phyloP scores from a whole-genome alignment of 495 filamentous ascomycete genomes.

The Penicillium crystallinum region DNA sequence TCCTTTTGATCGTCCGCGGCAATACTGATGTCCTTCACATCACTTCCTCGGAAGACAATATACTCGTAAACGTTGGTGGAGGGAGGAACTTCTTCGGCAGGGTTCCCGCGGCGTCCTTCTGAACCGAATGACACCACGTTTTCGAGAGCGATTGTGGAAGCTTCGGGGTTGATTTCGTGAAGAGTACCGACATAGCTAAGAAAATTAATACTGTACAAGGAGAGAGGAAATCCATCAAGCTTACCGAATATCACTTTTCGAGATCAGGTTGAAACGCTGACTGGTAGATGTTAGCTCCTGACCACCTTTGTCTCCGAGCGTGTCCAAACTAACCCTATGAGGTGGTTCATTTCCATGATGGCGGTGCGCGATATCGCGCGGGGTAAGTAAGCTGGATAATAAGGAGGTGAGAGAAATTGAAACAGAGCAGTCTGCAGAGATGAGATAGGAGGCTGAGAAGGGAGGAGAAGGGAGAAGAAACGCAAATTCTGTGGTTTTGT shows the following conservation, averaged over 20 bases:
- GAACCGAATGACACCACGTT: conserved; percentile 91
- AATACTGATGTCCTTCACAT: conserved; percentile 96
- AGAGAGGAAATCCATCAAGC: conserved; percentile 16
- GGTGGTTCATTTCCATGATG: conserved; percentile 51
- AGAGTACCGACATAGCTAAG: conserved; percentile 88
- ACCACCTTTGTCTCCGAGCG: conserved; percentile 33
- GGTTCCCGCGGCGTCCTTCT: conserved; percentile 76
- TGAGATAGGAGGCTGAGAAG: conserved; percentile 17
- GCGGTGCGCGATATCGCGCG: conserved; percentile 35
- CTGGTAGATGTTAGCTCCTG: conserved; percentile 46
- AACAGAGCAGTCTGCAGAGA: conserved; percentile 5
- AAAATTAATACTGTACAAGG: conserved; percentile 19
- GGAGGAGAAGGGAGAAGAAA: conserved; percentile 23
- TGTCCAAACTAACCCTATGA: conserved; percentile 46
- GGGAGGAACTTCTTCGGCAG: conserved; percentile 71
- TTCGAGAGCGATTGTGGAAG: conserved; percentile 91
- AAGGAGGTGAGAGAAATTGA: conserved; percentile 4
- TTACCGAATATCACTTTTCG: conserved; percentile 93
- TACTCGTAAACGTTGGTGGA: conserved; percentile 92
- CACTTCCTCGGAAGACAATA: conserved; percentile 97
- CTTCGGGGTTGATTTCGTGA: conserved; percentile 96
- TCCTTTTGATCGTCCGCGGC: conserved; percentile 72
- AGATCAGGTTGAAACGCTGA: conserved; percentile 67
- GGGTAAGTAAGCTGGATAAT: conserved; percentile 14
- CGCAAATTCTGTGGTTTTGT: conserved; percentile 32